These are phyloP conservation scores for Atalantia buxifolia DNA, from an alignment of 345 rosid genomes.

Conservation along the genomic window DNA sequence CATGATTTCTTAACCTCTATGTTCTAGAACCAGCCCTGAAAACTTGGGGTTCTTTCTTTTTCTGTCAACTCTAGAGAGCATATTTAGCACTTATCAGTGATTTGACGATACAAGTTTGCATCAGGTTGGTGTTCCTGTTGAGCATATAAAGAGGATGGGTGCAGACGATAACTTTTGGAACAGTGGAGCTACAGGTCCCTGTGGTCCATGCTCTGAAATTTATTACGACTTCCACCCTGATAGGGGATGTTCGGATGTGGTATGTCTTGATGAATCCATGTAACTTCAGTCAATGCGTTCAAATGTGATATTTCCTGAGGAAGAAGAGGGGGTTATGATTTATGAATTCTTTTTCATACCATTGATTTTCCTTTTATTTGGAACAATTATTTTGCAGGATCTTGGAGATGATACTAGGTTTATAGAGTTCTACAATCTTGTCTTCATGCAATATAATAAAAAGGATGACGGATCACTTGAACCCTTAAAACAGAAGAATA, in stretches of 20 bases:
- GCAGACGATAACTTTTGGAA: constrained; percentile 95
- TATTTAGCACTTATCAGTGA: constrained; percentile 1
- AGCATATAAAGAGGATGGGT: constrained; percentile 83
- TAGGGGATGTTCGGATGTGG: constrained; percentile 54
- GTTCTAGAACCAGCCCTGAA: not conserved
- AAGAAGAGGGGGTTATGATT: not conserved
- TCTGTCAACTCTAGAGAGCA: not conserved
- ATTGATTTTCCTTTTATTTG: constrained; percentile 9
- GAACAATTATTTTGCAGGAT: constrained; percentile 44
- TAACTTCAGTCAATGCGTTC: not conserved
- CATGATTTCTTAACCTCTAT: not conserved
- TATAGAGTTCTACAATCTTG: constrained; percentile 91
- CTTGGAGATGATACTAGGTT: constrained; percentile 93
- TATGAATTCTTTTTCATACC: not conserved
- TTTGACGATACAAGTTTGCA: constrained; percentile 13
- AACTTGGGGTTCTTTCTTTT: not conserved
- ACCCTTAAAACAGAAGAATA: constrained; percentile 83
- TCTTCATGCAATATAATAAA: constrained; percentile 93
- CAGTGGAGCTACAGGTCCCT: constrained; percentile 92
- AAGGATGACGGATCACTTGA: constrained; percentile 77
- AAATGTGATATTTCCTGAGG: not conserved
- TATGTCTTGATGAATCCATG: constrained; percentile 19
- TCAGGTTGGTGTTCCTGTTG: constrained; percentile 80
- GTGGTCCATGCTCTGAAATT: constrained; percentile 97
- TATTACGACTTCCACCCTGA: constrained; percentile 92